Percentiles rank a stretch among this genome's conserved stretches.
These are phyloP conservation scores for Solanum appendiculatum DNA, from an alignment of 257 asterid species.

Conservation along the genomic window DNA sequence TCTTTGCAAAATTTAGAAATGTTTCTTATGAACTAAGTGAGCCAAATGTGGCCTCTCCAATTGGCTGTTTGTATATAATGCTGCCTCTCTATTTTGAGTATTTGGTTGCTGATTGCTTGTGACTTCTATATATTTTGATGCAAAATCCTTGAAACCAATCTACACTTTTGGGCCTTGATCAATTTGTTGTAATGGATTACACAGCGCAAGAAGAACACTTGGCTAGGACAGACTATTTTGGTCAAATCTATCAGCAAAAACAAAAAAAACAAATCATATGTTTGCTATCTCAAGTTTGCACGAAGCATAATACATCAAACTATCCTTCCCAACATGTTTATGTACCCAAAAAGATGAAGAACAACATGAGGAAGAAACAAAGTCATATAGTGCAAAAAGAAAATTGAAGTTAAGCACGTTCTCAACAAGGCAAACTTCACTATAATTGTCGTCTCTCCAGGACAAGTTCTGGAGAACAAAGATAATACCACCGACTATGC, in stretches of 20 bases:
- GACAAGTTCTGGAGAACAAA: background rate
- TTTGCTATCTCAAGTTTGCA: background rate
- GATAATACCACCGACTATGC: background rate
- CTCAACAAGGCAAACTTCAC: background rate
- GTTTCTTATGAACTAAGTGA: background rate
- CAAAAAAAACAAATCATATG: background rate
- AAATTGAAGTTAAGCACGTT: background rate
- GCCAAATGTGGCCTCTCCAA: background rate
- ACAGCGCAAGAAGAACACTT: background rate
- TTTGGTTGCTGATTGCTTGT: background rate
- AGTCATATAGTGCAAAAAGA: background rate
- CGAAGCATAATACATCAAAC: background rate
- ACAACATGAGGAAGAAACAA: background rate
- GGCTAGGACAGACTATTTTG: background rate
- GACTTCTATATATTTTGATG: background rate
- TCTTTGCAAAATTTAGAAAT: background rate
- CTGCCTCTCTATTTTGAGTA: background rate
- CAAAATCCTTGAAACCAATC: background rate
- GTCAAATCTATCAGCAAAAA: background rate
- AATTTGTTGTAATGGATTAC: background rate
- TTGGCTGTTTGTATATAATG: background rate
- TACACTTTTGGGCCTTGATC: background rate
- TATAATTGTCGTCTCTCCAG: background rate
- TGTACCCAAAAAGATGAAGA: background rate
- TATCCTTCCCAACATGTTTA: background rate